A percentile compares a stretch with the other conserved stretches of the same genome.
Conservation (phyloP, 108 stramenopile species). For the Poteriospumella lacustris region DNA sequence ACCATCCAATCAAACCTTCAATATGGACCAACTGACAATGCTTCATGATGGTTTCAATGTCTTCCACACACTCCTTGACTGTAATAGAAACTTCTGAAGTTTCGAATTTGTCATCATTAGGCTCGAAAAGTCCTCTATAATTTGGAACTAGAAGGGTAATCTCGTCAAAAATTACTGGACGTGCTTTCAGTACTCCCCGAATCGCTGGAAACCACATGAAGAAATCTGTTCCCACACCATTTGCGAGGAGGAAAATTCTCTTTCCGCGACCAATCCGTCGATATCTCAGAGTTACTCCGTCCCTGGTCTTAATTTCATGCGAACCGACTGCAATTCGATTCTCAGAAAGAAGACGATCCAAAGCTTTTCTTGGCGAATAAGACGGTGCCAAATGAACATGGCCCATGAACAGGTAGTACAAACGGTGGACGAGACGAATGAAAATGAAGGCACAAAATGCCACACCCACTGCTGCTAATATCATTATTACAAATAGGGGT, state of each 20-base stretch:
- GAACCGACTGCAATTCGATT: too few species aligned
- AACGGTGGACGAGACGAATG: too few species aligned
- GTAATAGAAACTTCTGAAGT: neutral
- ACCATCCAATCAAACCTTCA: conserved; percentile 3
- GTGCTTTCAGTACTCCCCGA: neutral
- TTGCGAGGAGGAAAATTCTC: neutral
- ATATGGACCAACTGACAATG: neutral
- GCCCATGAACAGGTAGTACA: too few species aligned
- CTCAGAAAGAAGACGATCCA: too few species aligned
- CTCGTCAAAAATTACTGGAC: neutral
- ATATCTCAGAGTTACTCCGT: neutral
- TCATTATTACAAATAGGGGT: too few species aligned
- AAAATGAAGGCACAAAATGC: too few species aligned
- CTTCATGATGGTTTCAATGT: neutral
- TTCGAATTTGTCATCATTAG: neutral
- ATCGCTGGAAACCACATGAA: conserved; percentile 23
- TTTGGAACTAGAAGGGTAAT: neutral
- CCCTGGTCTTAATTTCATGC: too few species aligned
- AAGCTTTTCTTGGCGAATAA: too few species aligned
- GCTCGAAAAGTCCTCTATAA: neutral
- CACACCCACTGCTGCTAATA: too few species aligned
- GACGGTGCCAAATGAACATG: too few species aligned
- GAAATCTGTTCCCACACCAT: conserved; percentile 19
- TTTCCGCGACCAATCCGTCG: neutral
- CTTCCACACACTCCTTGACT: neutral